Conservation (phyloP, 345 rosid genomes). For the Turnera subulata region DNA sequence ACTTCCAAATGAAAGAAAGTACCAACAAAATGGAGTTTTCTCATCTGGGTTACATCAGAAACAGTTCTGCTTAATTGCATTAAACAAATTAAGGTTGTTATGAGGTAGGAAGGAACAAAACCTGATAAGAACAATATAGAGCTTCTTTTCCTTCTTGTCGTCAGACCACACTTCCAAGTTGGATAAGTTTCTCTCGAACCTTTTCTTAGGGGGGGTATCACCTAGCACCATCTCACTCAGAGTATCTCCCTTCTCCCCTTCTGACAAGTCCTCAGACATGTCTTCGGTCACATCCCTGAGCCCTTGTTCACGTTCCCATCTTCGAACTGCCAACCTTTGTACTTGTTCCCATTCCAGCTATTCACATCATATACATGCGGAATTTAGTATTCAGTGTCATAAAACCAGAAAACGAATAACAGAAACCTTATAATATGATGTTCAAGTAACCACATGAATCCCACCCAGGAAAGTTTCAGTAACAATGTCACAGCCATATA, state of each 20-base stretch:
- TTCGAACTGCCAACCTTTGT: conserved; percentile 56
- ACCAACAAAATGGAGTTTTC: too few relatives aligned
- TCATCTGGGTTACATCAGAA: too few relatives aligned
- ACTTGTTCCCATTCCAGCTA: conserved; percentile 76
- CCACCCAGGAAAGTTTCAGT: neutral
- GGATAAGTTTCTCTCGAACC: conserved; percentile 61
- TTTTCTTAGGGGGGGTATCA: conserved; percentile 59
- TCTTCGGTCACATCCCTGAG: conserved; percentile 79
- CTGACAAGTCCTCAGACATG: conserved; percentile 89
- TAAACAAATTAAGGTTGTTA: neutral
- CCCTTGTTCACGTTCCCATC: conserved; percentile 81
- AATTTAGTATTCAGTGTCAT: conserved; percentile 3
- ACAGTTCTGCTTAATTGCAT: conserved; percentile 3
- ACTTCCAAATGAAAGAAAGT: too few relatives aligned
- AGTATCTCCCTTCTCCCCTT: conserved; percentile 87
- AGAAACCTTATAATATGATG: too few relatives aligned
- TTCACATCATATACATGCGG: conserved; percentile 9
- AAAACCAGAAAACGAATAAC: neutral
- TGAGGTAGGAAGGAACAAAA: conserved; percentile 11
- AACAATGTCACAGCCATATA: neutral
- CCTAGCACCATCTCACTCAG: conserved; percentile 48
- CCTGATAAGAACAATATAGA: conserved; percentile 91
- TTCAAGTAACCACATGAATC: too few relatives aligned
- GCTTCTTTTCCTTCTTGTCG: conserved; percentile 85
- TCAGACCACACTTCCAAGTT: conserved; percentile 91